A percentile compares a stretch with the other conserved stretches of the same genome.
Conservation (phyloP, 2,329 filamentous ascomycete genomes). For the Xylariaceae sp. region DNA sequence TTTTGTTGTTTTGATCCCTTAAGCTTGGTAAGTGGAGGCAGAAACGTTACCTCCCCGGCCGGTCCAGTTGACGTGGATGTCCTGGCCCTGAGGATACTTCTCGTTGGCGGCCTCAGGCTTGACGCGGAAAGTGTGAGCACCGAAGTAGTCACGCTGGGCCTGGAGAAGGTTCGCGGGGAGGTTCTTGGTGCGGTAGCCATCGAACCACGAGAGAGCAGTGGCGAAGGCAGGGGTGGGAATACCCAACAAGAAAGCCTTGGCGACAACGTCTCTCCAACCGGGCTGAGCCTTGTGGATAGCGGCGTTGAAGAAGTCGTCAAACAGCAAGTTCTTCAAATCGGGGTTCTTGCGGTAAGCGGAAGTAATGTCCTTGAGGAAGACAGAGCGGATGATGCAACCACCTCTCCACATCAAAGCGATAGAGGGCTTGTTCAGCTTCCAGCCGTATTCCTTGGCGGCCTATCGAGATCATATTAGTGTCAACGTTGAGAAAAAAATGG, state of each 20-base stretch:
- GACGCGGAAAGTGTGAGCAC: constrained; percentile 83
- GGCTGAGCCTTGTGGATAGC: constrained; percentile 94
- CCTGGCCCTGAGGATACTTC: constrained; percentile 77
- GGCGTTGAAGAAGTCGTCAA: constrained; percentile 99
- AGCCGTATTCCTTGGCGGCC: constrained; percentile 91
- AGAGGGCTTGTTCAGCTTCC: constrained; percentile 99
- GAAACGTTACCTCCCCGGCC: constrained; percentile 95
- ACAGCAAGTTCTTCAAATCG: constrained; percentile 95
- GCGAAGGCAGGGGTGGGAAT: constrained; percentile 96
- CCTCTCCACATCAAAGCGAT: constrained; percentile 99
- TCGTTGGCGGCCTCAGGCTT: constrained; percentile 73
- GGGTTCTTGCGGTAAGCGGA: constrained; percentile 91
- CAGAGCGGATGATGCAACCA: constrained; percentile 98
- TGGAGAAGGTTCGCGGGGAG: constrained; percentile 97
- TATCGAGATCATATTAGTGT: constrained; percentile 34
- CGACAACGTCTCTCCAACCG: constrained; percentile 86
- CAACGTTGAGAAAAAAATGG: not conserved
- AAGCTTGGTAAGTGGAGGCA: constrained; percentile 96
- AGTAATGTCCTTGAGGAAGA: constrained; percentile 99
- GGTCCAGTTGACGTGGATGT: constrained; percentile 99
- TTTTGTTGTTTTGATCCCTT: constrained; percentile 33
- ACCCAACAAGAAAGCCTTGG: constrained; percentile 87
- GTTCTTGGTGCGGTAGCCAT: constrained; percentile 95
- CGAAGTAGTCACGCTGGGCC: constrained; percentile 99
- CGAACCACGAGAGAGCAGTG: constrained; percentile 96